These are phyloP conservation scores for Sugiyamaella neomexicana DNA, from an alignment of 1,139 yeast species.

Conservation along the genomic window DNA sequence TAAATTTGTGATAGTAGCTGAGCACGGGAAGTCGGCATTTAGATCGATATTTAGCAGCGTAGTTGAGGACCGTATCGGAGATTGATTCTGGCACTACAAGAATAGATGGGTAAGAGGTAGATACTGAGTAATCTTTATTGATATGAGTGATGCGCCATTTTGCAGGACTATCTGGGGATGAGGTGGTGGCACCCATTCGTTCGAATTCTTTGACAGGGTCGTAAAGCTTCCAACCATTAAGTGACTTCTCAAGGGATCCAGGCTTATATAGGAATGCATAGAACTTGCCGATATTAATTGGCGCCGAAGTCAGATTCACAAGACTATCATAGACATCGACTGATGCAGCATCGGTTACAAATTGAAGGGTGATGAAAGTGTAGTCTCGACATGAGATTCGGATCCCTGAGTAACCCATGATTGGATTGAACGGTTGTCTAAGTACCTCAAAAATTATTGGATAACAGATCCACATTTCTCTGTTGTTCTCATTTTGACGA, in stretches of 20 bases:
- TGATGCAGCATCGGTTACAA: slow-evolving; percentile 59
- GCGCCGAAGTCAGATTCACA: slow-evolving; percentile 54
- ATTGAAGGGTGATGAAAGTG: slow-evolving; percentile 78
- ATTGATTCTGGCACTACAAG: slow-evolving; percentile 71
- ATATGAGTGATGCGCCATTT: slow-evolving; percentile 72
- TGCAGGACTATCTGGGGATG: slow-evolving; percentile 14
- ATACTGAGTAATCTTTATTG: slow-evolving; percentile 65
- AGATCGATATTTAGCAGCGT: slow-evolving; percentile 83
- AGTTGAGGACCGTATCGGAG: slow-evolving; percentile 77
- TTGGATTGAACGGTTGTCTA: slow-evolving; percentile 44
- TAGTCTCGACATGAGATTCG: slow-evolving; percentile 83
- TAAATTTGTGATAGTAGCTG: slow-evolving; percentile 69
- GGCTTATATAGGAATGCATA: slow-evolving; percentile 73
- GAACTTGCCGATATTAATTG: slow-evolving; percentile 52
- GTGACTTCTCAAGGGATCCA: slow-evolving; percentile 52
- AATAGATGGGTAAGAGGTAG: slow-evolving; percentile 71
- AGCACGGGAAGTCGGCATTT: slow-evolving; percentile 82
- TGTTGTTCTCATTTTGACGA: slow-evolving; percentile 45
- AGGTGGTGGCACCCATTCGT: slow-evolving; percentile 49
- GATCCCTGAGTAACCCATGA: slow-evolving; percentile 52
- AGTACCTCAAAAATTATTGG: slow-evolving; percentile 75
- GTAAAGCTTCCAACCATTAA: slow-evolving; percentile 73
- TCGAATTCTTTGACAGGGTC: slow-evolving; percentile 62
- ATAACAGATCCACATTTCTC: slow-evolving; percentile 91
- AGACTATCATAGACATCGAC: slow-evolving; percentile 72